Evolutionary conservation across 2,329 filamentous ascomycete genomes (phyloP).

Genomic region (Cladosporium phlei): DNA sequence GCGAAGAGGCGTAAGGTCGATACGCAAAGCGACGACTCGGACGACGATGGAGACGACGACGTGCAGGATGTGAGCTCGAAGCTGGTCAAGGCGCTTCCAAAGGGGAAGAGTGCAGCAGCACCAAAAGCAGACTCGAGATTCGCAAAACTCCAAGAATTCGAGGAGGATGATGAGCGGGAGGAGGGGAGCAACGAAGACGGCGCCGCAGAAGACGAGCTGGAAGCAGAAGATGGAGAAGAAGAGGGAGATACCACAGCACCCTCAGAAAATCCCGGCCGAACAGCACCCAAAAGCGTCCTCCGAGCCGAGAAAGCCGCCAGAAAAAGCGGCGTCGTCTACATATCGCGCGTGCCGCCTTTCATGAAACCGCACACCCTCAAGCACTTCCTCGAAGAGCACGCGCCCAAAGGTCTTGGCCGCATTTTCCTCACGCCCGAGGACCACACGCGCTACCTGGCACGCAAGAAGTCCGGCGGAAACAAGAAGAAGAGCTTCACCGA

Average conservation of each 20-base stretch:
- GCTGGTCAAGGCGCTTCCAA: slow-evolving; percentile 15
- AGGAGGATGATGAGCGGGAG: slow-evolving; percentile 28
- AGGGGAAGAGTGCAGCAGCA: slow-evolving; percentile 13
- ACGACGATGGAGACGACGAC: slow-evolving; percentile 17
- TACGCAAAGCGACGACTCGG: slow-evolving; percentile 38
- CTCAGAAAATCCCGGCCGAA: slow-evolving; percentile 18
- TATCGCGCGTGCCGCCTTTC: slow-evolving; percentile 79
- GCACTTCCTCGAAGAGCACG: slow-evolving; percentile 69
- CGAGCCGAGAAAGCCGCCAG: slow-evolving; percentile 60
- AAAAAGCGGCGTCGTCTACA: slow-evolving; percentile 75
- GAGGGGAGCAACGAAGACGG: too few species aligned
- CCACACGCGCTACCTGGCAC: slow-evolving; percentile 58
- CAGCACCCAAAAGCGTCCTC: slow-evolving; percentile 63
- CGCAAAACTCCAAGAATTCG: slow-evolving; percentile 19
- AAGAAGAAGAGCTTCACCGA: slow-evolving; percentile 78
- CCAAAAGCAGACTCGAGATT: slow-evolving; percentile 16
- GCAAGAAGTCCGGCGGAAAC: slow-evolving; percentile 70
- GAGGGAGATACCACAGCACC: slow-evolving; percentile 7
- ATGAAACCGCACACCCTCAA: slow-evolving; percentile 80
- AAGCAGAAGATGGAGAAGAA: slow-evolving; percentile 11
- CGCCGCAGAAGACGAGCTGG: slow-evolving; percentile 24
- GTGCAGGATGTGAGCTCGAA: too few species aligned
- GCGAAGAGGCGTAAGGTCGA: slow-evolving; percentile 61
- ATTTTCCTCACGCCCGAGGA: slow-evolving; percentile 78
- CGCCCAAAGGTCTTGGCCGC: slow-evolving; percentile 60